phyloP scores from a whole-genome alignment of 306 rosid species.

The Cucumis hystrix region DNA sequence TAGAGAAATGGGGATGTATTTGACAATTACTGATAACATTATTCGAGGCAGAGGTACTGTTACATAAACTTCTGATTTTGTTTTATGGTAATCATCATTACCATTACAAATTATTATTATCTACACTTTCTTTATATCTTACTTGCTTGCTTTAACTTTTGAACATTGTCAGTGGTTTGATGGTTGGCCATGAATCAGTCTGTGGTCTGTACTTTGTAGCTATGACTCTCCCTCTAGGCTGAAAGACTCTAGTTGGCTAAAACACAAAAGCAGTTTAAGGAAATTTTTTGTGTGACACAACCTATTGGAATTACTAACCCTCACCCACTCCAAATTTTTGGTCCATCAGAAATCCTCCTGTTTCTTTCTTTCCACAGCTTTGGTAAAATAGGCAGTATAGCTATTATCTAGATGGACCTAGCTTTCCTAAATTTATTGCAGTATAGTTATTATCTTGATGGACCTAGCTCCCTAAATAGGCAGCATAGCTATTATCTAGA shows the following conservation, averaged over 20 bases:
- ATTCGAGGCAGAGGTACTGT: slow-evolving; percentile 68
- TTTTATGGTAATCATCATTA: background rate
- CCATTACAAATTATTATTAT: background rate
- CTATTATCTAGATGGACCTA: background rate
- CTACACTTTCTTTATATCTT: background rate
- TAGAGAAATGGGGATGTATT: slow-evolving; percentile 66
- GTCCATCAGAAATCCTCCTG: background rate
- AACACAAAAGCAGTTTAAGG: background rate
- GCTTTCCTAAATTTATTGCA: background rate
- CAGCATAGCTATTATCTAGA: background rate
- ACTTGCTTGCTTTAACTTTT: background rate
- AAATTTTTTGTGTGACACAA: background rate
- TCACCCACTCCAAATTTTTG: background rate
- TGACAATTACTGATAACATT: slow-evolving; percentile 57
- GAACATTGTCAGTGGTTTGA: background rate
- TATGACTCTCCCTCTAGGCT: background rate
- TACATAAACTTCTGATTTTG: background rate
- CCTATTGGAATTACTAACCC: background rate
- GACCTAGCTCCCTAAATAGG: too few relatives aligned
- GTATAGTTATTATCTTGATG: background rate
- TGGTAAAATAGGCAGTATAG: background rate
- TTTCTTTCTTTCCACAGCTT: background rate
- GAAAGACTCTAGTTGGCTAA: background rate
- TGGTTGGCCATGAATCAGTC: background rate
- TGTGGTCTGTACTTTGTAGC: background rate